phyloP scores from a whole-genome alignment of 140 eudicot genomes.

The Cichorium intybus region DNA sequence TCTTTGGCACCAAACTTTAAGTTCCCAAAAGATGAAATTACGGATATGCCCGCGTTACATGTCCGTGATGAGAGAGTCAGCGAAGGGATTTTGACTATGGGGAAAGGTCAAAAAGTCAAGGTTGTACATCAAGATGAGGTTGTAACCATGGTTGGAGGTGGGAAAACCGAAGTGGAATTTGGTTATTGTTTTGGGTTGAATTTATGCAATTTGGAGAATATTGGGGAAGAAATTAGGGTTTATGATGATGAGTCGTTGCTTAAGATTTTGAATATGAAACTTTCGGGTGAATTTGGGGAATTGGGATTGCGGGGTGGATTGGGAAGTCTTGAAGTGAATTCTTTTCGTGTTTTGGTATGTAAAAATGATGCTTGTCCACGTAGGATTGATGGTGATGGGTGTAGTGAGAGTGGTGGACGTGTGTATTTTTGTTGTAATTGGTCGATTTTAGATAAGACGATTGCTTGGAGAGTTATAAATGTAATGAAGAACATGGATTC shows the following conservation, averaged over 20 bases:
- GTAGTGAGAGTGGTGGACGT: constrained; percentile 1
- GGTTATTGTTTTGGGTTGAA: constrained; percentile 50
- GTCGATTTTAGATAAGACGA: constrained; percentile 49
- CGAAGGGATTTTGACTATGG: constrained; percentile 54
- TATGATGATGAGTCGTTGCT: constrained; percentile 25
- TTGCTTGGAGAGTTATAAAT: constrained; percentile 65
- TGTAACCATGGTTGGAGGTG: constrained; percentile 33
- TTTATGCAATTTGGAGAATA: constrained; percentile 4
- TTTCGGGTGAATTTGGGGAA: constrained; percentile 34
- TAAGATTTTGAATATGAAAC: constrained; percentile 23
- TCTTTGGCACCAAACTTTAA: constrained; percentile 60
- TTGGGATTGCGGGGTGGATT: constrained; percentile 24
- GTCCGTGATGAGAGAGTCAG: constrained; percentile 61
- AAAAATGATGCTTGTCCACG: constrained; percentile 44
- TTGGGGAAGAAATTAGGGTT: neutral
- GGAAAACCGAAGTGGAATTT: constrained; percentile 44
- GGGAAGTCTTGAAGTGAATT: constrained; percentile 45
- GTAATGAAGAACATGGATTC: constrained; percentile 38
- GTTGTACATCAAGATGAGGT: constrained; percentile 65
- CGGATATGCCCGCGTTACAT: constrained; percentile 28
- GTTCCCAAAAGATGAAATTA: constrained; percentile 41
- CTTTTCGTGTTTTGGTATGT: constrained; percentile 45
- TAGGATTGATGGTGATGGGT: constrained; percentile 28
- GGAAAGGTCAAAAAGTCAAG: constrained; percentile 39
- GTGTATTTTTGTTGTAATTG: constrained; percentile 57